Evolutionary conservation across 805 yeast species (phyloP).

Genomic region (Priceomyces carsonii): DNA sequence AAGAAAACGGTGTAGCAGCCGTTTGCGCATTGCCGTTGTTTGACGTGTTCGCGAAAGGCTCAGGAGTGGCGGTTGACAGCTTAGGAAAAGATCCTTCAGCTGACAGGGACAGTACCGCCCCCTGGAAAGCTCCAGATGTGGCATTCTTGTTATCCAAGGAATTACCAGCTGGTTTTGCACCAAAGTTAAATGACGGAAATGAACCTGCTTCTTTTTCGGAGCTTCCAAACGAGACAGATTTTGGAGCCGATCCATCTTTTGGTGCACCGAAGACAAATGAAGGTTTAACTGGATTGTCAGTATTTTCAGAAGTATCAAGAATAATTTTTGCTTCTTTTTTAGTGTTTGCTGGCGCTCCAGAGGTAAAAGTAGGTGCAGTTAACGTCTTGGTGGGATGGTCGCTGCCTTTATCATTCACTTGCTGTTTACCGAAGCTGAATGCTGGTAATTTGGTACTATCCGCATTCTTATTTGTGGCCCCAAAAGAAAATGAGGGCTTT

Average conservation of each 20-base stretch:
- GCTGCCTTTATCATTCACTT: slow-evolving; percentile 2
- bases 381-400: slow-evolving; percentile 8
- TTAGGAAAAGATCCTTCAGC: too few relatives aligned
- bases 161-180: too few relatives aligned
- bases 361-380: slow-evolving; percentile 7
- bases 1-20: too few relatives aligned
- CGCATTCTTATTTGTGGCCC: slow-evolving; percentile 5
- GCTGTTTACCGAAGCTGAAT: slow-evolving; percentile 9
- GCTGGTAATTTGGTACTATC: slow-evolving; percentile 8
- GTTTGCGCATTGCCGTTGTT: too few relatives aligned
- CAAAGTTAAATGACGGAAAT: slow-evolving; percentile 10
- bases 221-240: not conserved
- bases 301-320: slow-evolving; percentile 2
- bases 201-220: slow-evolving; percentile 2
- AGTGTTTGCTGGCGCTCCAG: slow-evolving; percentile 3
- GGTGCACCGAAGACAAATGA: slow-evolving; percentile 14
- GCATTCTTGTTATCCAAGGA: too few relatives aligned
- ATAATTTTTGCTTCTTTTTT: not conserved
- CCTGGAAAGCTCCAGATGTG: too few relatives aligned
- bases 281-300: slow-evolving; percentile 7
- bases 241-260: not conserved
- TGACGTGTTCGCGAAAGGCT: too few relatives aligned
- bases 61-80: too few relatives aligned
- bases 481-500: slow-evolving; percentile 19
- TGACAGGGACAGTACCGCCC: too few relatives aligned